Conservation (phyloP, 1,284 basidiomycete genomes). For the Pterulicium gracile region DNA sequence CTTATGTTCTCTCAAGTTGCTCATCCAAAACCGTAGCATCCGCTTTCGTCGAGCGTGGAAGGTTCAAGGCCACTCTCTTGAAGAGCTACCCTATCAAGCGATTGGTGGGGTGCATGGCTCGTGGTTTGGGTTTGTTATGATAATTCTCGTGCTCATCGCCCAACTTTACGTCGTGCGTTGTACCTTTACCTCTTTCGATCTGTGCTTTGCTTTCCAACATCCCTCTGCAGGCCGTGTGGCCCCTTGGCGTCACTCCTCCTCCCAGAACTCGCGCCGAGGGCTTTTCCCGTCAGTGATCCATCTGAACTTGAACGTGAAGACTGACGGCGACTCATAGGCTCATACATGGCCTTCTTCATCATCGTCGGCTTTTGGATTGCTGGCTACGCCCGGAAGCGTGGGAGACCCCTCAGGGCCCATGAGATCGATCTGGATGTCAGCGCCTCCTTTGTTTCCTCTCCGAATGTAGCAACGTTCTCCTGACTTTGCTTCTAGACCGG, state of each 20-base stretch:
- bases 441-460: conserved; percentile 3
- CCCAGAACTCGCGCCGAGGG: conserved; percentile 17
- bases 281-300: conserved; percentile 26
- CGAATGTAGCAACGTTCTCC: neutral
- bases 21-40: conserved; percentile 21
- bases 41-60: conserved; percentile 32
- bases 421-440: conserved; percentile 12
- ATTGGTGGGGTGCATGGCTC: conserved; percentile 32
- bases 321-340: neutral
- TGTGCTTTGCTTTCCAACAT: neutral
- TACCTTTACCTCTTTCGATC: neutral
- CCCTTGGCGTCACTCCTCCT: conserved; percentile 21
- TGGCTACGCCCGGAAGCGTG: neutral
- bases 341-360: conserved; percentile 1
- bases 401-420: neutral
- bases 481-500: conserved; percentile 19
- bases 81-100: conserved; percentile 31
- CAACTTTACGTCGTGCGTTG: conserved; percentile 30
- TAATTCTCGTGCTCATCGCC: conserved; percentile 28
- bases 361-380: neutral
- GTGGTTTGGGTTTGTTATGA: conserved; percentile 29
- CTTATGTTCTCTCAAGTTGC: neutral
- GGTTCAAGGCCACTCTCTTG: conserved; percentile 30
- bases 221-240: conserved; percentile 23
- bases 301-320: neutral